Percentiles rank a stretch among this genome's conserved stretches.
Evolutionary conservation across 1,139 yeast genomes (phyloP).

Genomic region (Debaryomycetaceae sp.): DNA sequence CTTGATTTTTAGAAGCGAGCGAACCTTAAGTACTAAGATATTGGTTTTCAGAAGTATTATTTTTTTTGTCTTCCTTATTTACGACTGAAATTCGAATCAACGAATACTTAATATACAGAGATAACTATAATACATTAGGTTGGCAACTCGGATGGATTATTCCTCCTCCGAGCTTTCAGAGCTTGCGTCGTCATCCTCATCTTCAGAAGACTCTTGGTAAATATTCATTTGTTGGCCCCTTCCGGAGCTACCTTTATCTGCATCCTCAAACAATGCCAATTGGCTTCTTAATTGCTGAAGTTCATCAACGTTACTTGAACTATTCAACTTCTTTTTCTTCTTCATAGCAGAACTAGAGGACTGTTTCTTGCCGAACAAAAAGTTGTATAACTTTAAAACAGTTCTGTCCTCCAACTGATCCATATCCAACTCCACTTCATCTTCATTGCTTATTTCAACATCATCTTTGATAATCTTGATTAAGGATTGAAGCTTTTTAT

Average conservation of each 20-base stretch:
- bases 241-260: slow-evolving; percentile 20
- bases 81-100: neutral
- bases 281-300: slow-evolving; percentile 83
- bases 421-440: slow-evolving; percentile 88
- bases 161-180: slow-evolving; percentile 70
- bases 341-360: slow-evolving; percentile 32
- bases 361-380: slow-evolving; percentile 60
- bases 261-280: slow-evolving; percentile 71
- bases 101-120: neutral
- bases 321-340: slow-evolving; percentile 55
- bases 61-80: neutral
- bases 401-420: slow-evolving; percentile 88
- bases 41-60: too few relatives aligned
- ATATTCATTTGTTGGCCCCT: slow-evolving; percentile 26
- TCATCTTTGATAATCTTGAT: slow-evolving; percentile 84
- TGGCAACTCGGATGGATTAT: slow-evolving; percentile 15
- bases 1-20: too few relatives aligned
- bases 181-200: slow-evolving; percentile 45
- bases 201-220: slow-evolving; percentile 45
- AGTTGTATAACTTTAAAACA: slow-evolving; percentile 77
- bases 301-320: slow-evolving; percentile 72
- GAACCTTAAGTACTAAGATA: too few relatives aligned
- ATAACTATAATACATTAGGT: neutral
- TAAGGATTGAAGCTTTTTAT: slow-evolving; percentile 78
- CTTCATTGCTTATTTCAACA: slow-evolving; percentile 76